These are phyloP conservation scores for Piromyces sp. DNA, from an alignment of 192 early-diverging fungal genomes.

Conservation along the genomic window DNA sequence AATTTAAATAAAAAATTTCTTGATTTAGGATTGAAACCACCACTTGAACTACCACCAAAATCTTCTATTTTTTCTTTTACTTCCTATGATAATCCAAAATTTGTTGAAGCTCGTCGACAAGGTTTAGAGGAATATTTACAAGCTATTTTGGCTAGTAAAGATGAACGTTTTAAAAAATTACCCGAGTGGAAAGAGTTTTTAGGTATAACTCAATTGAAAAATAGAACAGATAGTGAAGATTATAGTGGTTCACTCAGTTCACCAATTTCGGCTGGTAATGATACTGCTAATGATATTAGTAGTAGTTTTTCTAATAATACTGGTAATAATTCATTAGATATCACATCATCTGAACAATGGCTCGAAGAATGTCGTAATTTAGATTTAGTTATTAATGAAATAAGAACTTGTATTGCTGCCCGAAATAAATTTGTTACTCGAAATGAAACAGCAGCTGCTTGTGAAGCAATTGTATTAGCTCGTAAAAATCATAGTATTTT, in stretches of 20 bases:
- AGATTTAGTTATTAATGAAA: background rate
- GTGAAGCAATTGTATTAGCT: background rate
- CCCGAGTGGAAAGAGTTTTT: slow-evolving; percentile 59
- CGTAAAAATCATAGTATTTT: background rate
- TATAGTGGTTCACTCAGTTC: slow-evolving; percentile 11
- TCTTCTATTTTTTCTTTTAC: slow-evolving; percentile 35
- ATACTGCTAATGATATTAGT: background rate
- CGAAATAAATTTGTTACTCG: background rate
- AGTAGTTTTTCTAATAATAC: too few relatives aligned
- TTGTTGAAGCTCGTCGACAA: slow-evolving; percentile 53
- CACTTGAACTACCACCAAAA: slow-evolving; percentile 51
- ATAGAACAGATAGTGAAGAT: background rate
- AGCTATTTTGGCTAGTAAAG: slow-evolving; percentile 46
- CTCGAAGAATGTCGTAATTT: background rate
- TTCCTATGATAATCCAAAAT: slow-evolving; percentile 32
- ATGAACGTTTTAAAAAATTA: slow-evolving; percentile 60
- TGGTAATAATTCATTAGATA: background rate
- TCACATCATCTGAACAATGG: background rate
- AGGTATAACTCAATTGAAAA: slow-evolving; percentile 33
- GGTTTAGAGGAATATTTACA: slow-evolving; percentile 64
- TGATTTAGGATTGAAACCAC: slow-evolving; percentile 43
- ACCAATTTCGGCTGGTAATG: background rate
- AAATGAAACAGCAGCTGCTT: background rate
- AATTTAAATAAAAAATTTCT: slow-evolving; percentile 41
- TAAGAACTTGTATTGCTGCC: background rate